Conservation (phyloP, 352 stramenopile species). For the Blastocystis sp. region DNA sequence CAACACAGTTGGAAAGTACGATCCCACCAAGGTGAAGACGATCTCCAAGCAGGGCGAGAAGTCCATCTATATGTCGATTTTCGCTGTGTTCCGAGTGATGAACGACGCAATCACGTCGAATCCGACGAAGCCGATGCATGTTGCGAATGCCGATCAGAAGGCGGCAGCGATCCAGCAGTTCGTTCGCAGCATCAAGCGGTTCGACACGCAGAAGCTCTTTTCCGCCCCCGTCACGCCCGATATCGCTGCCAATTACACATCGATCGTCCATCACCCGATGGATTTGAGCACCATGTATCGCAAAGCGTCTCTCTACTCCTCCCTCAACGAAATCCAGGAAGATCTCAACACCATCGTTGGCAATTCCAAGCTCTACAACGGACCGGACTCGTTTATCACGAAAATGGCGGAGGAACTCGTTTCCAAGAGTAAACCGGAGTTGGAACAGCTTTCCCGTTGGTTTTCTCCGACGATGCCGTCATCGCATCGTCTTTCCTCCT, state of each 20-base stretch:
- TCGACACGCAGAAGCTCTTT: neutral
- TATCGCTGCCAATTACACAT: conserved; percentile 4
- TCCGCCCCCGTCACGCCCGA: neutral
- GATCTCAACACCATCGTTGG: conserved; percentile 16
- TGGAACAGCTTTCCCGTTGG: no score
- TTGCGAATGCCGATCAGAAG: no score
- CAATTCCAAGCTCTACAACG: conserved; percentile 11
- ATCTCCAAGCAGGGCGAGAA: neutral
- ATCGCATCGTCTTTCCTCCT: no score
- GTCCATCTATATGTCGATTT: neutral
- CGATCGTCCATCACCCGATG: conserved; percentile 2
- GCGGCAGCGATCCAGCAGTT: neutral
- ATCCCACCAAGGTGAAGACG: neutral
- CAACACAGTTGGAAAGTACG: neutral
- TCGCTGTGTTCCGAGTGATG: neutral
- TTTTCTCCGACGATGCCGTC: no score
- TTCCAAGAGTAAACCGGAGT: neutral
- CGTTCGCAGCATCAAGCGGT: neutral
- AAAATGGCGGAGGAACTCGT: neutral
- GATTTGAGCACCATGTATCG: conserved; percentile 12
- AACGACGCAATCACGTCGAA: neutral
- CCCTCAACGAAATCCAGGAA: neutral
- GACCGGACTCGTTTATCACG: neutral
- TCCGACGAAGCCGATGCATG: neutral
- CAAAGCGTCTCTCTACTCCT: neutral